Evolutionary conservation across 768 basidiomycete genomes (phyloP).

Genomic region (Termitomyces heimii): DNA sequence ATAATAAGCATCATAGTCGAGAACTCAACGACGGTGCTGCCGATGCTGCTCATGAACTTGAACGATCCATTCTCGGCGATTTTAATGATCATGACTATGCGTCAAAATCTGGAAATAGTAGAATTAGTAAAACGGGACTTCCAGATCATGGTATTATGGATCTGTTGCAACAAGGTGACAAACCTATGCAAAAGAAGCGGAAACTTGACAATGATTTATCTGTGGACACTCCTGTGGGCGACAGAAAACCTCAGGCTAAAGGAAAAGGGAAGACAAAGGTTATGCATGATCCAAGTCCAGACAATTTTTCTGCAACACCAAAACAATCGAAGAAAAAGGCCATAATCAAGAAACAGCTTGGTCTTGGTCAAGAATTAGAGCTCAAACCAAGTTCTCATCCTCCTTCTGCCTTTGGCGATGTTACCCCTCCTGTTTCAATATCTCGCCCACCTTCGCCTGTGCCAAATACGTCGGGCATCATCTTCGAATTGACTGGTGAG

Average conservation of each 20-base stretch:
- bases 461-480: constrained; percentile 47
- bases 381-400: constrained; percentile 45
- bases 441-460: constrained; percentile 71
- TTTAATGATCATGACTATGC: constrained; percentile 12
- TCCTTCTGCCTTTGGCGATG: constrained; percentile 59
- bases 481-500: constrained; percentile 67
- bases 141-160: constrained; percentile 57
- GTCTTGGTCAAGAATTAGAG: constrained; percentile 46
- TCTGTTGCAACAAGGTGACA: constrained; percentile 29
- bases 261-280: constrained; percentile 49
- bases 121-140: constrained; percentile 45
- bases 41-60: constrained; percentile 53
- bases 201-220: constrained; percentile 43
- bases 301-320: constrained; percentile 48
- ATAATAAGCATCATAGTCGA: constrained; percentile 21
- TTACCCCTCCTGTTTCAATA: constrained; percentile 46
- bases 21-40: constrained; percentile 36
- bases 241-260: constrained; percentile 29
- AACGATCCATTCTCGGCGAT: constrained; percentile 47
- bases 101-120: constrained; percentile 35
- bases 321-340: constrained; percentile 51
- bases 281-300: constrained; percentile 51
- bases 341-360: constrained; percentile 51
- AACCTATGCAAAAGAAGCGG: constrained; percentile 50
- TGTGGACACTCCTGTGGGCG: constrained; percentile 28